A percentile compares a stretch with the other conserved stretches of the same genome.
phyloP scores from a whole-genome alignment of 1,139 yeast genomes.

The Geotrichum australiense region DNA sequence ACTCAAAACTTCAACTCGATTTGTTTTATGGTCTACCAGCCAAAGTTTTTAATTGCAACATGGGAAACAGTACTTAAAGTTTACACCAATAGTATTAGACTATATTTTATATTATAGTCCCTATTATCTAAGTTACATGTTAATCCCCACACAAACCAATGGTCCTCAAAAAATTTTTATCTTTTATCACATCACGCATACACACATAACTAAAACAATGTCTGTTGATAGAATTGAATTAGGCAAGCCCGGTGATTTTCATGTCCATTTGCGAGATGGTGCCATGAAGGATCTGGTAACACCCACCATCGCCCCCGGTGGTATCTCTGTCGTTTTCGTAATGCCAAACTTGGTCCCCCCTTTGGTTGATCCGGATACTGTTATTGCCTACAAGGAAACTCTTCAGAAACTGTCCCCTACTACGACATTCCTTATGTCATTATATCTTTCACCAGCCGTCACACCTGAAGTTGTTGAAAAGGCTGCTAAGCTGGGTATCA shows the following conservation, averaged over 20 bases:
- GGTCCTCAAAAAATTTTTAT: too few species aligned
- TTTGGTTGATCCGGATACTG: slow-evolving; percentile 70
- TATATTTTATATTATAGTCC: too few species aligned
- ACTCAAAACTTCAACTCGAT: too few species aligned
- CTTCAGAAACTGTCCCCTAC: slow-evolving; percentile 66
- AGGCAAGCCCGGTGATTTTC: slow-evolving; percentile 91
- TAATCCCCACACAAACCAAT: too few species aligned
- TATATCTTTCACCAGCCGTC: slow-evolving; percentile 68
- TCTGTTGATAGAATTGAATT: slow-evolving; percentile 41
- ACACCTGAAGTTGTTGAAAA: slow-evolving; percentile 77
- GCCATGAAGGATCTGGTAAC: slow-evolving; percentile 85
- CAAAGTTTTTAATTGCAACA: too few species aligned
- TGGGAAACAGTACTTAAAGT: too few species aligned
- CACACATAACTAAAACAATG: not conserved
- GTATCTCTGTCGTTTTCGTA: slow-evolving; percentile 81
- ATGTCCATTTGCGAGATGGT: slow-evolving; percentile 92
- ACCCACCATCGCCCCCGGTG: slow-evolving; percentile 87
- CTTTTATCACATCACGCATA: not conserved
- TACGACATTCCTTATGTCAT: slow-evolving; percentile 86
- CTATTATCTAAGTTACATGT: too few species aligned
- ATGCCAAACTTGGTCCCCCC: slow-evolving; percentile 98
- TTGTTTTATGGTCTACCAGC: too few species aligned
- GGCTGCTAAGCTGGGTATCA: slow-evolving; percentile 67
- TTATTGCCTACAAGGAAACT: slow-evolving; percentile 56
- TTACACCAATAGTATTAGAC: too few species aligned